A percentile compares a stretch with the other conserved stretches of the same genome.
These are phyloP conservation scores for Chionographis japonica DNA, from an alignment of 106 monocot species.

Conservation along the genomic window DNA sequence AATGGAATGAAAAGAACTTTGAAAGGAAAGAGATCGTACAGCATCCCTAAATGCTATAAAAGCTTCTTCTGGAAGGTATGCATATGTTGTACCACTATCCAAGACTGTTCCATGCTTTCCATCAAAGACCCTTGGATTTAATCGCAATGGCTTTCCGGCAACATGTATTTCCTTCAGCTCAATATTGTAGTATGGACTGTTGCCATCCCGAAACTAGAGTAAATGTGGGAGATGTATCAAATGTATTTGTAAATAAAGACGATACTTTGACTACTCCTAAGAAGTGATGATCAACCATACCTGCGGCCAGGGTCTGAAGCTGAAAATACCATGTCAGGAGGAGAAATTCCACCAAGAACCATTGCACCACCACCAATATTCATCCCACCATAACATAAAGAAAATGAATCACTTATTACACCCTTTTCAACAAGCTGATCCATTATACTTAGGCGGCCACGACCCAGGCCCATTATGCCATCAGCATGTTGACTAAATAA, in stretches of 20 bases:
- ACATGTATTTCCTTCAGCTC: slow-evolving; percentile 89
- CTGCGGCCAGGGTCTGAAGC: slow-evolving; percentile 75
- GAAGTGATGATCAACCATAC: slow-evolving; percentile 30
- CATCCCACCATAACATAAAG: slow-evolving; percentile 96
- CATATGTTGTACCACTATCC: slow-evolving; percentile 99
- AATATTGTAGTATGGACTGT: slow-evolving; percentile 96
- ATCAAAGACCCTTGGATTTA: slow-evolving; percentile 67
- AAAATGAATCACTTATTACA: slow-evolving; percentile 83
- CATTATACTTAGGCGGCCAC: slow-evolving; percentile 84
- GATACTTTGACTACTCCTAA: slow-evolving; percentile 11
- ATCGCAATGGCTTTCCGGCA: slow-evolving; percentile 52
- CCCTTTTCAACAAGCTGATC: slow-evolving; percentile 93
- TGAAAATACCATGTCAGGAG: slow-evolving; percentile 66
- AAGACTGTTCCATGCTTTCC: slow-evolving; percentile 77
- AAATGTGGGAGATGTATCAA: slow-evolving; percentile 63
- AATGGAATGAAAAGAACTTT: neutral
- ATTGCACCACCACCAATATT: slow-evolving; percentile 94
- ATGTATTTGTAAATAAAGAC: slow-evolving; percentile 30
- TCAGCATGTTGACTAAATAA: slow-evolving; percentile 90
- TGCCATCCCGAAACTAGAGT: slow-evolving; percentile 73
- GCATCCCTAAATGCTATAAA: slow-evolving; percentile 71
- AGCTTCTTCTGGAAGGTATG: slow-evolving; percentile 83
- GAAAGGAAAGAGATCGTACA: slow-evolving; percentile 39
- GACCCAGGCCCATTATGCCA: slow-evolving; percentile 94
- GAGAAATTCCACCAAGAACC: slow-evolving; percentile 81